phyloP scores from a whole-genome alignment of 1,284 basidiomycete genomes.

The Tylopilus sp. region DNA sequence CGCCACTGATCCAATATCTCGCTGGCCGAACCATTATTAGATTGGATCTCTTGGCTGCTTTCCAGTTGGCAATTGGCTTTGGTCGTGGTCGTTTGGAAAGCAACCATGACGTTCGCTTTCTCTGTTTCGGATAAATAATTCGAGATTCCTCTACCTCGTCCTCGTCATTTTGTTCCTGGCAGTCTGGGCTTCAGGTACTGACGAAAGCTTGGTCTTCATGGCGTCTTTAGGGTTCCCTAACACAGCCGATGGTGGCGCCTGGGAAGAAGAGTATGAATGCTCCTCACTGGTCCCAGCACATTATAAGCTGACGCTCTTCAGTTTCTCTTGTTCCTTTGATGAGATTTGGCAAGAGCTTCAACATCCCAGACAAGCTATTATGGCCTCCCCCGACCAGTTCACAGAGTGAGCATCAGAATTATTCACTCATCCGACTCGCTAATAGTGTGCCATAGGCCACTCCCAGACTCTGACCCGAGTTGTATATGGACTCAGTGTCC shows the following conservation, averaged over 20 bases:
- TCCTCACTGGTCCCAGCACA: not conserved
- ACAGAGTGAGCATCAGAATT: slow-evolving; percentile 3
- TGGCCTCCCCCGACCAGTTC: slow-evolving; percentile 5
- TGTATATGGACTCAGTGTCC: not conserved
- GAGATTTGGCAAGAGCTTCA: not conserved
- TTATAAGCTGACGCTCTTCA: not conserved
- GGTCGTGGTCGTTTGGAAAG: not conserved
- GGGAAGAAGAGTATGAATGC: not conserved
- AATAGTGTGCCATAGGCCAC: slow-evolving; percentile 4
- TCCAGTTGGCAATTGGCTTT: not conserved
- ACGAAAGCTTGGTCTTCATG: slow-evolving; percentile 3
- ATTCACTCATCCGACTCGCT: not conserved
- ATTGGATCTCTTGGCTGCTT: not conserved
- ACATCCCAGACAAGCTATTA: not conserved
- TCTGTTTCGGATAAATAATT: not conserved
- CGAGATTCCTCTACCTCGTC: too few relatives aligned
- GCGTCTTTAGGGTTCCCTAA: not conserved
- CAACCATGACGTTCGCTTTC: not conserved
- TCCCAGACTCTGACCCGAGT: not conserved
- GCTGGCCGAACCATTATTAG: not conserved
- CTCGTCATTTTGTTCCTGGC: not conserved
- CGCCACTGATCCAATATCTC: not conserved
- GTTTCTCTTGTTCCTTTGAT: not conserved
- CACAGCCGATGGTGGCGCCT: rapidly evolving
- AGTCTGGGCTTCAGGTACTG: too few relatives aligned